Conservation (phyloP, 805 yeast genomes). For the Danielia reshetovae region DNA sequence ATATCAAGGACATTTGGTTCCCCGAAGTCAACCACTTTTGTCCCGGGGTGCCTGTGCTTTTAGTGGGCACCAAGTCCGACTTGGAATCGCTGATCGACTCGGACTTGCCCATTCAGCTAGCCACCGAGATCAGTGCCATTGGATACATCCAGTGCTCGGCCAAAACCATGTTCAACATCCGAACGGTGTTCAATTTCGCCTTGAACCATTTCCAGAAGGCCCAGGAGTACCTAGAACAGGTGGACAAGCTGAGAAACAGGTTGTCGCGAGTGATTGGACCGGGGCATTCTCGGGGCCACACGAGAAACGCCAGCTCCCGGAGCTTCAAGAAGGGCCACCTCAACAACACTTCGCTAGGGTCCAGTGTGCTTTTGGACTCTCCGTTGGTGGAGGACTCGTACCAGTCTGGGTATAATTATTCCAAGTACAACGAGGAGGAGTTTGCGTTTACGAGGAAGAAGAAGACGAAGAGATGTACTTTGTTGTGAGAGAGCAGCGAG, state of each 20-base stretch:
- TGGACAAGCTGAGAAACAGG: slow-evolving; percentile 34
- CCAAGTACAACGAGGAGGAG: slow-evolving; percentile 36
- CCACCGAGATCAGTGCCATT: slow-evolving; percentile 60
- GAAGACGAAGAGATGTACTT: slow-evolving; percentile 30
- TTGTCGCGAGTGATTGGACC: slow-evolving; percentile 29
- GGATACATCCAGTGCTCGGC: slow-evolving; percentile 82
- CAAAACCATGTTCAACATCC: slow-evolving; percentile 60
- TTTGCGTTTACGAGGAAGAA: slow-evolving; percentile 36
- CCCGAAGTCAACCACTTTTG: slow-evolving; percentile 85
- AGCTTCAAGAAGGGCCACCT: slow-evolving; percentile 31
- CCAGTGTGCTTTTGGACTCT: slow-evolving; percentile 33
- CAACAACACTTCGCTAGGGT: slow-evolving; percentile 30
- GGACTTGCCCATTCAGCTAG: slow-evolving; percentile 49
- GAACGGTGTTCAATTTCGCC: slow-evolving; percentile 64
- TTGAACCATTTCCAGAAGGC: slow-evolving; percentile 41
- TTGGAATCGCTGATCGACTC: slow-evolving; percentile 37
- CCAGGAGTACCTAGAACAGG: slow-evolving; percentile 32
- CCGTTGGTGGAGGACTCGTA: slow-evolving; percentile 39
- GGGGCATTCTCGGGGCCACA: slow-evolving; percentile 17
- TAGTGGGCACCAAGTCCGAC: slow-evolving; percentile 85
- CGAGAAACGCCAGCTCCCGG: slow-evolving; percentile 15
- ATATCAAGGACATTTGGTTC: slow-evolving; percentile 77
- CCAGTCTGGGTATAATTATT: slow-evolving; percentile 12
- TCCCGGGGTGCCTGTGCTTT: slow-evolving; percentile 68
- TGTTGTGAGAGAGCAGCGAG: too few species aligned